Evolutionary conservation across 1,284 basidiomycete species (phyloP), one percentile per base, ranked within the genome.

Genomic region (Peniophora sp.): DNA sequence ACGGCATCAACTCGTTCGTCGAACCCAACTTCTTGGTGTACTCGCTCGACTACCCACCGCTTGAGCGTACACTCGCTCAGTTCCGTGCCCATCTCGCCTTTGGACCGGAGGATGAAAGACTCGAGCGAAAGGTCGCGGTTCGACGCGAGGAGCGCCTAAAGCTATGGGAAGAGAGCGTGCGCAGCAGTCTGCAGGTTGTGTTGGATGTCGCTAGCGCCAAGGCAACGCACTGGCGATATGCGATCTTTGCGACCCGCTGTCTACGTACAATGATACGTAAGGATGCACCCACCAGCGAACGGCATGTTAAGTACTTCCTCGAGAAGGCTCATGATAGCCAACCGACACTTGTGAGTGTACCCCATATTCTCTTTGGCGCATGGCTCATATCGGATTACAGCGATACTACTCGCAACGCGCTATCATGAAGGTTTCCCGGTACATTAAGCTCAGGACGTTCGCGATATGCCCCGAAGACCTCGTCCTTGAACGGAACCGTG

Each of bases 161-260:
- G 35, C 55, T 68, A 11, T 43, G 47, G 9, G 49, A 55, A n/a
- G 52, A 52, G 36, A 35, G 56, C 39, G 45, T 52, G 18, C 39
- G 15, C 54, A 27, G 44, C 43, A 47, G 57, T 58, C 37, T 37
- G 55, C 32, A 20, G 23, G 43, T 45, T 11, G 63, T 84, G 18
- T 62, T 84, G 24, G 68, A 74, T 23, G 73, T 85, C 24, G 84
- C 75, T 2, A 71, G 74, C 17, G 76, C 77, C n/a, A 55, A 73
- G 2, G 64, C 69, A 17, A 88, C 87, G 12, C 89, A 96, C 64
- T 95, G 92, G 92, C 78, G 84, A 50, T 97, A 94, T 65, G 73
- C 76, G 1, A 84, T 92, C 44, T 79, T 83, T 32, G 87, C 89
- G 1, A 72, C 85, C 18, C 75, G 89, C 48, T 82, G 85, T 64